Evolutionary conservation across 1,284 basidiomycete species (phyloP).

Genomic region (Leccinum fuscescens): DNA sequence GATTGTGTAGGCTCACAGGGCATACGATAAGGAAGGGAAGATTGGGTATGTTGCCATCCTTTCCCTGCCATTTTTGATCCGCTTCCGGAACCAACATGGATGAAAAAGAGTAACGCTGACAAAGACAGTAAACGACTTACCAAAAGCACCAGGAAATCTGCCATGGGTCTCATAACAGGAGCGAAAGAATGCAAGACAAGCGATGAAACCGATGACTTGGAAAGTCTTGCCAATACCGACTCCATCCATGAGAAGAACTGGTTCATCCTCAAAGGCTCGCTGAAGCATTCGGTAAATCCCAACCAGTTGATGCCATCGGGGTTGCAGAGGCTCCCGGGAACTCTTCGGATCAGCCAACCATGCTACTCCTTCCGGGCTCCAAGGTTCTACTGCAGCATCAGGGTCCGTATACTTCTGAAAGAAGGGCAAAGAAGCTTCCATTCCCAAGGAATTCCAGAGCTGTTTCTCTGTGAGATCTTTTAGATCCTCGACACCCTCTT

Average conservation of each 20-base stretch:
- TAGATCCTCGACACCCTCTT: background rate
- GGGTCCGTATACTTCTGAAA: slow-evolving; percentile 10
- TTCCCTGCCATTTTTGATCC: slow-evolving; percentile 1
- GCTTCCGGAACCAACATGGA: background rate
- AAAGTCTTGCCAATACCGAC: background rate
- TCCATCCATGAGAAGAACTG: background rate
- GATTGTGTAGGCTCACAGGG: slow-evolving; percentile 1
- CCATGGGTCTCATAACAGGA: background rate
- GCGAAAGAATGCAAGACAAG: background rate
- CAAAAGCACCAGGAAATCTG: background rate
- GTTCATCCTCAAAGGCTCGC: background rate
- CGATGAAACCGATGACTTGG: background rate
- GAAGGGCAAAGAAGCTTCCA: slow-evolving; percentile 1
- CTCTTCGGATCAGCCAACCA: slow-evolving; percentile 2
- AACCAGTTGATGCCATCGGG: background rate
- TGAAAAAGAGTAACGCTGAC: background rate
- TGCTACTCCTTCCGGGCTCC: slow-evolving; percentile 1
- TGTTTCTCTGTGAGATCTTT: background rate
- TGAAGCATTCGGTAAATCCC: background rate
- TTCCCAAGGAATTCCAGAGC: background rate
- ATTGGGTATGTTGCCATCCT: background rate
- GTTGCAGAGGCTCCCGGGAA: background rate
- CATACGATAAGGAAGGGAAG: slow-evolving; percentile 5
- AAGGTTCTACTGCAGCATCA: background rate
- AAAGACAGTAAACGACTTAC: background rate